A percentile compares a stretch with the other conserved stretches of the same genome.
Evolutionary conservation across 805 yeast species (phyloP).

Genomic region (Candida alai): DNA sequence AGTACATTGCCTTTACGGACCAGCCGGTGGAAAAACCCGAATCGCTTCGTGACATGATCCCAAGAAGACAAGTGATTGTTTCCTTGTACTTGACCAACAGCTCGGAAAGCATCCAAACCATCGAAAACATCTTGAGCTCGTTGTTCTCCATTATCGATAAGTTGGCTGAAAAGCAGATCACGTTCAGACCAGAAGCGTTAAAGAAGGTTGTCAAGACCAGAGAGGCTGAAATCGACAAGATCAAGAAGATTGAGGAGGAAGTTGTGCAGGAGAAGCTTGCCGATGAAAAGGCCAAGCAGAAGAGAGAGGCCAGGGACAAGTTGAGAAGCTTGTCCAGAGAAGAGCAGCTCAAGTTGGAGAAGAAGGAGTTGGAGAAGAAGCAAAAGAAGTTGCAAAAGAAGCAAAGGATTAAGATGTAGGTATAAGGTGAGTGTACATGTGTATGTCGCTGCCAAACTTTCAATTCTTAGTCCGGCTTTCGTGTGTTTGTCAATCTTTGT

Average conservation of each 20-base stretch:
- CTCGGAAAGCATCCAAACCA: slow-evolving; percentile 45
- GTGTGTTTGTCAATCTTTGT: slow-evolving; percentile 1
- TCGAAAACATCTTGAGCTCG: slow-evolving; percentile 49
- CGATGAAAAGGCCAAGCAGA: slow-evolving; percentile 66
- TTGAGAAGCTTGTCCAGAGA: slow-evolving; percentile 60
- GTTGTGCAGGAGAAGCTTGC: slow-evolving; percentile 64
- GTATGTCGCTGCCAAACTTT: background rate
- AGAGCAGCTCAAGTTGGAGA: slow-evolving; percentile 74
- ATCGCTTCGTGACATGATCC: slow-evolving; percentile 49
- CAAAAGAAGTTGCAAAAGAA: slow-evolving; percentile 68
- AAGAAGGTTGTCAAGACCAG: slow-evolving; percentile 78
- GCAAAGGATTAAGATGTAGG: slow-evolving; percentile 43
- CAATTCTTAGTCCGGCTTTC: background rate
- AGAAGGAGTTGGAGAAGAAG: slow-evolving; percentile 76
- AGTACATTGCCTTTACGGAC: slow-evolving; percentile 78
- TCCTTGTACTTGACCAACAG: slow-evolving; percentile 51
- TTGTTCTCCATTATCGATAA: slow-evolving; percentile 59
- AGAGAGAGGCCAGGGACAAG: slow-evolving; percentile 59
- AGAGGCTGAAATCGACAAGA: slow-evolving; percentile 65
- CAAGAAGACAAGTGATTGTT: slow-evolving; percentile 52
- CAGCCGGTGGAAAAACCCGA: slow-evolving; percentile 72
- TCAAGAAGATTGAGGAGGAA: slow-evolving; percentile 65
- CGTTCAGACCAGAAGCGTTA: slow-evolving; percentile 69
- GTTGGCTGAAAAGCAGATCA: slow-evolving; percentile 44
- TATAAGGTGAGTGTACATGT: no score